Conservation (phyloP, 2,329 filamentous ascomycete species). For the Endocalyx cinctus region DNA sequence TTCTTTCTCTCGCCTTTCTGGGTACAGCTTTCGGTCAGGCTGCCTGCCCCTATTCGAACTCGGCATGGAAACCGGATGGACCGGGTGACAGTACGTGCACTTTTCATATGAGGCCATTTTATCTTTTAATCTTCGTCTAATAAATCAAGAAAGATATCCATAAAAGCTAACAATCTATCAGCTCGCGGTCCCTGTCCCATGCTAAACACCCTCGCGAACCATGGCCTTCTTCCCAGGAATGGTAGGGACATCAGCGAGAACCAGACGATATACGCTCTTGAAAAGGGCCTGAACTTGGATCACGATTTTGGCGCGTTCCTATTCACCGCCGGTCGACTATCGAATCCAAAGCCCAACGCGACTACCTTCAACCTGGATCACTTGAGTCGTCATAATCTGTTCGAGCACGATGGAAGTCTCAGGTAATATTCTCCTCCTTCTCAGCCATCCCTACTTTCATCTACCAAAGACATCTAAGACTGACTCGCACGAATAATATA, state of each 20-base stretch:
- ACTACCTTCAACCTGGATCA: neutral
- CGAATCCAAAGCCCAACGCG: neutral
- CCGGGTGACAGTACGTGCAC: no score
- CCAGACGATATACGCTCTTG: neutral
- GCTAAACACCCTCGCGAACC: slow-evolving; percentile 4
- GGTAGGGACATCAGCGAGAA: slow-evolving; percentile 1
- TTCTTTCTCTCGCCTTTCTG: no score
- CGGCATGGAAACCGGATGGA: no score
- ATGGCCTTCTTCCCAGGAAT: slow-evolving; percentile 2
- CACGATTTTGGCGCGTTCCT: neutral
- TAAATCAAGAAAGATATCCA: no score
- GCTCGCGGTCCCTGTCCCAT: slow-evolving; percentile 1
- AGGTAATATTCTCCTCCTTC: neutral
- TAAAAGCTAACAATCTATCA: no score
- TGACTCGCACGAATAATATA: neutral
- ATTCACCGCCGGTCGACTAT: neutral
- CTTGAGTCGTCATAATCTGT: neutral
- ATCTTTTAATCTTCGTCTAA: no score
- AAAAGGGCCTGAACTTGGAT: neutral
- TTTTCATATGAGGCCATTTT: no score
- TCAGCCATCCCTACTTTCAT: neutral
- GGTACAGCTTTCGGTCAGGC: no score
- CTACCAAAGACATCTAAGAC: neutral
- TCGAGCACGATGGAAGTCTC: neutral
- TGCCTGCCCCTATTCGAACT: no score